Conservation (phyloP, 2,329 filamentous ascomycete genomes). For the Fusarium tupiense region DNA sequence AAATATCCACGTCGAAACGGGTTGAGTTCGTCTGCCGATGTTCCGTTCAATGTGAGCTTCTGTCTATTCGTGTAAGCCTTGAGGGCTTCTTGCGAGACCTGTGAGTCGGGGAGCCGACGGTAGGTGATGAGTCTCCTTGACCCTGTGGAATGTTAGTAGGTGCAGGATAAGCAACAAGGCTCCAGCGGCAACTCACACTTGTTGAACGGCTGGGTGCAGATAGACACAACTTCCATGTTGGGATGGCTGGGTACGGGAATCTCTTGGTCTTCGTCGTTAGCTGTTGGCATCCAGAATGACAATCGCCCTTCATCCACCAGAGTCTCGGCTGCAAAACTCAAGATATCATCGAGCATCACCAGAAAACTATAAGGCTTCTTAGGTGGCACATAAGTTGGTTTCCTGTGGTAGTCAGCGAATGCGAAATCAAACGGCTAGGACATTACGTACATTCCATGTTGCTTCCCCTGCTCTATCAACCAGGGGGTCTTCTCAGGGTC, state of each 20-base stretch:
- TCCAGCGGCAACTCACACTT: conserved; percentile 70
- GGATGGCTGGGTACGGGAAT: conserved; percentile 82
- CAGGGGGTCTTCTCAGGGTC: conserved; percentile 69
- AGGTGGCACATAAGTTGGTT: conserved; percentile 79
- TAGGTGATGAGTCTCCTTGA: conserved; percentile 91
- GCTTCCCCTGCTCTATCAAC: conserved; percentile 74
- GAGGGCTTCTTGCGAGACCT: conserved; percentile 59
- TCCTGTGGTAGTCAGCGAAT: conserved; percentile 45
- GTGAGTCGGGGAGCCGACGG: conserved; percentile 70
- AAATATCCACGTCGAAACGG: conserved; percentile 70
- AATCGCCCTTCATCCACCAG: conserved; percentile 83
- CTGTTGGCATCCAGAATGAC: conserved; percentile 97
- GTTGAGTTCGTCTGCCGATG: conserved; percentile 67
- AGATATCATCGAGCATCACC: conserved; percentile 88
- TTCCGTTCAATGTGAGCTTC: conserved; percentile 51
- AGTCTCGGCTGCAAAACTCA: conserved; percentile 80
- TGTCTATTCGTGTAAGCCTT: conserved; percentile 47
- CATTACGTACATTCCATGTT: conserved; percentile 72
- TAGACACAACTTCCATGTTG: conserved; percentile 74
- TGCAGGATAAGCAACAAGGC: background rate
- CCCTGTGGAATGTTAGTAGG: conserved; percentile 63
- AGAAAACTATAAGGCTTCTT: conserved; percentile 93
- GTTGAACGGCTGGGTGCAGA: conserved; percentile 88
- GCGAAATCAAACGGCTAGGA: background rate
- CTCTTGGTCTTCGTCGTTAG: conserved; percentile 80